Conservation (phyloP, 2,329 filamentous ascomycete genomes). For the Coniochaeta hoffmannii region DNA sequence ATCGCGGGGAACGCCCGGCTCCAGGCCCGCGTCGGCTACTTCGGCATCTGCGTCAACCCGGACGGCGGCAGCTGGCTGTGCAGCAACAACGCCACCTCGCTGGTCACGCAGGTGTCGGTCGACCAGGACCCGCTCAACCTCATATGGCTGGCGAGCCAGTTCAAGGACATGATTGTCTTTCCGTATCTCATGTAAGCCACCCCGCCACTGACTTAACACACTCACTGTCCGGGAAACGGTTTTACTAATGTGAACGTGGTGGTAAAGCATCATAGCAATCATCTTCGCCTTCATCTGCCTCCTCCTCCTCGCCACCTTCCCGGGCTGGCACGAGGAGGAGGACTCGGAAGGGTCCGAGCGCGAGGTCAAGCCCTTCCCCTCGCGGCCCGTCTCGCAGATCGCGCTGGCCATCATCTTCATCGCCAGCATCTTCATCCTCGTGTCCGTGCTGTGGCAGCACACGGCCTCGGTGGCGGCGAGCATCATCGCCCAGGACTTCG, state of each 20-base stretch:
- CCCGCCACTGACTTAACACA: neutral
- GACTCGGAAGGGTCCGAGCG: conserved; percentile 75
- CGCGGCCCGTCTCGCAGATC: conserved; percentile 83
- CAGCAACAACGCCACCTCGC: conserved; percentile 90
- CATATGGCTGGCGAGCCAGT: conserved; percentile 93
- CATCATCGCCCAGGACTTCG: conserved; percentile 86
- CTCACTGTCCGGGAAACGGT: neutral
- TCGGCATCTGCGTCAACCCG: conserved; percentile 92
- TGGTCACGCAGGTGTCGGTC: conserved; percentile 81
- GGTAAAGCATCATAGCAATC: conserved; percentile 80
- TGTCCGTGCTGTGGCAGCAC: conserved; percentile 82
- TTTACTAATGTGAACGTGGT: conserved; percentile 9
- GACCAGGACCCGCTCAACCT: conserved; percentile 95
- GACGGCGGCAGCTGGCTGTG: conserved; percentile 89
- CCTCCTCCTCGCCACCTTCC: conserved; percentile 90
- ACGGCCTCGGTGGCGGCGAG: conserved; percentile 94
- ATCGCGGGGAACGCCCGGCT: conserved; percentile 80
- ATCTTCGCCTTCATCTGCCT: conserved; percentile 96
- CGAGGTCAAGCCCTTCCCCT: conserved; percentile 91
- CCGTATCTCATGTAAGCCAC: conserved; percentile 80
- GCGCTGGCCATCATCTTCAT: conserved; percentile 89
- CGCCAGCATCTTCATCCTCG: conserved; percentile 62
- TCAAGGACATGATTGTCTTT: conserved; percentile 98
- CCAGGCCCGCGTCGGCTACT: conserved; percentile 92
- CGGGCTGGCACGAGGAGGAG: conserved; percentile 91